Evolutionary conservation across 1,139 yeast genomes (phyloP).

Genomic region (Taphrina wiesneri): DNA sequence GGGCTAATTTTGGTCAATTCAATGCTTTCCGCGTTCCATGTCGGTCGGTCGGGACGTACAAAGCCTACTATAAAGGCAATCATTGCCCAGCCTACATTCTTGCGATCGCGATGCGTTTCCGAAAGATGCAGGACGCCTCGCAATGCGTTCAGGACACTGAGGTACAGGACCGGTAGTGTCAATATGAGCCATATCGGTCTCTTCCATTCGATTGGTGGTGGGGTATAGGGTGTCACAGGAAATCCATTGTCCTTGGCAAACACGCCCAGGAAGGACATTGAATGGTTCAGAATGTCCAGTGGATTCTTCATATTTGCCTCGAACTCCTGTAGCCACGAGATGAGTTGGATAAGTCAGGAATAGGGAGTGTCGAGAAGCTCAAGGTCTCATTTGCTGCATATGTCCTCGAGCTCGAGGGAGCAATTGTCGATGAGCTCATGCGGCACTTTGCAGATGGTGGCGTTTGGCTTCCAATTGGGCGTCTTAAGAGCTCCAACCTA

Average conservation of each 20-base stretch:
- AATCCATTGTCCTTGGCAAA: not conserved
- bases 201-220: conserved; percentile 22
- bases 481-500: not conserved
- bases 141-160: conserved; percentile 14
- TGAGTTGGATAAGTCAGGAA: too few species aligned
- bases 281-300: not conserved
- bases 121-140: conserved; percentile 7
- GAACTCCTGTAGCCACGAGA: not conserved
- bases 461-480: not conserved
- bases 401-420: not conserved
- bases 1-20: not conserved
- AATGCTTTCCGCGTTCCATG: not conserved
- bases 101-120: not conserved
- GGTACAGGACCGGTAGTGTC: conserved; percentile 12
- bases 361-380: too few species aligned
- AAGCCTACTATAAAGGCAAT: conserved; percentile 10
- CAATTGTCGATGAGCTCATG: not conserved
- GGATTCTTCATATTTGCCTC: not conserved
- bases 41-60: not conserved
- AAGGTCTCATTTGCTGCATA: too few species aligned
- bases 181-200: conserved; percentile 11
- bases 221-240: conserved; percentile 22
- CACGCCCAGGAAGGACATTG: not conserved
- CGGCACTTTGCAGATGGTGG: conserved; percentile 3
- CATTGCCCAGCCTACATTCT: conserved; percentile 7